Percentiles rank a stretch among this genome's conserved stretches.
These are phyloP conservation scores for Microbotryomycetes sp. DNA, from an alignment of 1,284 basidiomycete genomes.

Conservation along the genomic window DNA sequence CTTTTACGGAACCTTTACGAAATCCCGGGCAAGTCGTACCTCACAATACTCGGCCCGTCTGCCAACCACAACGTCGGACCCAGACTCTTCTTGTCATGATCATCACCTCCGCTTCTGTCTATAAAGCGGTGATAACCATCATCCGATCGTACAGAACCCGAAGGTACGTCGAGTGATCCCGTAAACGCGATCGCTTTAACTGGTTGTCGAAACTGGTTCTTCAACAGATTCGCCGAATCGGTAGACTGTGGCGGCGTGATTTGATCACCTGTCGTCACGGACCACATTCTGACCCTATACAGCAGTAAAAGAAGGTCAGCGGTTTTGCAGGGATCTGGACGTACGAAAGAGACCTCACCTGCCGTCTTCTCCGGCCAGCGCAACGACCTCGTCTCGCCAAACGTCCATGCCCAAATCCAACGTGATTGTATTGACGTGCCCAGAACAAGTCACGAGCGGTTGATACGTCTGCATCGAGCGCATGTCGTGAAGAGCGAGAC, in stretches of 20 bases:
- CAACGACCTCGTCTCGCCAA: conserved; percentile 20
- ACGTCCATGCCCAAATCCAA: not conserved
- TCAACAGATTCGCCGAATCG: not conserved
- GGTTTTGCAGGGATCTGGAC: not conserved
- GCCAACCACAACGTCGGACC: not conserved
- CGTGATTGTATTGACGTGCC: not conserved
- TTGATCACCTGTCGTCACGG: not conserved
- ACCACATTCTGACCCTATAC: not conserved
- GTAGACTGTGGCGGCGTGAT: not conserved
- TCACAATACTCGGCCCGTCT: not conserved
- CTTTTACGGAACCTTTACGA: no score
- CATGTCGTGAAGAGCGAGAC: conserved; percentile 14
- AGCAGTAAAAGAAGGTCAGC: no score
- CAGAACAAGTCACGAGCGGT: not conserved
- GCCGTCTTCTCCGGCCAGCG: conserved; percentile 14
- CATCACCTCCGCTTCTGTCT: not conserved
- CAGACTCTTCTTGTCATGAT: not conserved
- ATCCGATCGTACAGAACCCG: not conserved
- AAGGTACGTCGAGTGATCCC: not conserved
- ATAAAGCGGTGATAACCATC: not conserved
- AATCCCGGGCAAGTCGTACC: no score
- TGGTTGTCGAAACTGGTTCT: not conserved
- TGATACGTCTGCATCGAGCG: conserved; percentile 2
- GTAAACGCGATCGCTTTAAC: not conserved
- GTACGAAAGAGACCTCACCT: not conserved